These are phyloP conservation scores for Candida lessepsii DNA, from an alignment of 805 yeast species.

Conservation along the genomic window DNA sequence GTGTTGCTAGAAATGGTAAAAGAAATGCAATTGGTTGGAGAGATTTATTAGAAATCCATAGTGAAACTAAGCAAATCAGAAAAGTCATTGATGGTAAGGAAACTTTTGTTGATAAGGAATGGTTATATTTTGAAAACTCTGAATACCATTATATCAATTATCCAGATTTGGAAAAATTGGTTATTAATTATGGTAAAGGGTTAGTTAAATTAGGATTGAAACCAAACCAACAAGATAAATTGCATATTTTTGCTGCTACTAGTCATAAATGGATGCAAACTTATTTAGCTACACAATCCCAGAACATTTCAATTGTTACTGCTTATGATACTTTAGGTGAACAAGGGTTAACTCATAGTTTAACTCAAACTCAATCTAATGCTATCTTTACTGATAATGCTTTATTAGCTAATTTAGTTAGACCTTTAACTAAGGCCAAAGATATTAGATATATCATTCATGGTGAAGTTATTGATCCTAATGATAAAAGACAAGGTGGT, in stretches of 20 bases:
- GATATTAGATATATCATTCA: constrained; percentile 70
- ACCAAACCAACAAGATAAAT: constrained; percentile 56
- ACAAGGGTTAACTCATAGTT: constrained; percentile 80
- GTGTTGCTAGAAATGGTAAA: constrained; percentile 54
- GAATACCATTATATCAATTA: constrained; percentile 67
- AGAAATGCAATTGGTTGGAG: constrained; percentile 74
- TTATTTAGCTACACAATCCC: constrained; percentile 74
- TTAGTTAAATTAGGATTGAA: constrained; percentile 67
- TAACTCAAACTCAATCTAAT: constrained; percentile 74
- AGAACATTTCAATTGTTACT: constrained; percentile 83
- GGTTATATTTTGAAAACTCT: constrained; percentile 82
- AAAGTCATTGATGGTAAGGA: constrained; percentile 79
- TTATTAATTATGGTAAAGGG: constrained; percentile 69
- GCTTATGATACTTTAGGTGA: constrained; percentile 96
- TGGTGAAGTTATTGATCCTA: constrained; percentile 55
- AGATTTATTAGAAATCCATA: constrained; percentile 68
- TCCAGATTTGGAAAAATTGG: constrained; percentile 49
- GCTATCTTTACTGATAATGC: constrained; percentile 84
- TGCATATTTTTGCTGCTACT: constrained; percentile 87
- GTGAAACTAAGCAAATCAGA: constrained; percentile 69
- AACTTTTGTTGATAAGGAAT: constrained; percentile 71
- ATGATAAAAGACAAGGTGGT: constrained; percentile 66
- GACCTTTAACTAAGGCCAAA: constrained; percentile 66
- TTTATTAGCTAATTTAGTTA: constrained; percentile 62
- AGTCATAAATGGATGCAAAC: constrained; percentile 90